Evolutionary conservation across 805 yeast species (phyloP), one percentile per base, ranked within the genome.

Genomic region (Myxozyma udenii): DNA sequence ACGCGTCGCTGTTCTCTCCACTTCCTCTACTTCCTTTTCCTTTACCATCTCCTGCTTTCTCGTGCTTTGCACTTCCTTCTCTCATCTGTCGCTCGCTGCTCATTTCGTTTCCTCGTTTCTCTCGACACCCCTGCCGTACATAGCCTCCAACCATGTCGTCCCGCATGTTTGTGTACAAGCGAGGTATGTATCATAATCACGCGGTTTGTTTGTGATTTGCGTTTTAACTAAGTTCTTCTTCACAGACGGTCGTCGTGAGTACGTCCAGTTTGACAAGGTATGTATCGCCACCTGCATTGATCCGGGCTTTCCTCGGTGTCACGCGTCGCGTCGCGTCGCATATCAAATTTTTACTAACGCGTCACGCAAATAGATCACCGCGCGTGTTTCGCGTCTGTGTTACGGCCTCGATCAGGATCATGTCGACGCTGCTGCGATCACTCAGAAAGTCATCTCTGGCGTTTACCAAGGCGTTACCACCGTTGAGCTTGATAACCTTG

Each of bases 401-500:
- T 91, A 93, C 67, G 97, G 97, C 46, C 79, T 93, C 62, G 96
- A 91, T 68, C 77, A 95, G 36, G 79, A 78, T 43, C 96, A 89
- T 70, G 90, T 93, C 54, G 98, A 93, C 67, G 90, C 98, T 33
- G 96, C 87, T 49, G 87, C 93, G 60, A 89, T 93, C 71, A 91
- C 98, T 21, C 98, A 93, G 71, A 80, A 95, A 67, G 95, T 91
- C 63, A 90, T 89, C 58, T 80, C 93, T 12, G 98, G 98, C 68
- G 96, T 93, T 50, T 93, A 91, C 70, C 95, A 88, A 66, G 98
- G 98, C 65, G 98, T 93, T 47, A 89, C 91, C 65, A 93, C 98
- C 49, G 79, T 85, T 55, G 97, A 93, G 69, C 74, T 85, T 54
- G 89, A 83, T 41, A 62, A 62, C 39, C 51, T 62, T 41, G 61